Evolutionary conservation across 2,329 filamentous ascomycete genomes (phyloP).

Genomic region (Mycosphaerelloides madeirae): DNA sequence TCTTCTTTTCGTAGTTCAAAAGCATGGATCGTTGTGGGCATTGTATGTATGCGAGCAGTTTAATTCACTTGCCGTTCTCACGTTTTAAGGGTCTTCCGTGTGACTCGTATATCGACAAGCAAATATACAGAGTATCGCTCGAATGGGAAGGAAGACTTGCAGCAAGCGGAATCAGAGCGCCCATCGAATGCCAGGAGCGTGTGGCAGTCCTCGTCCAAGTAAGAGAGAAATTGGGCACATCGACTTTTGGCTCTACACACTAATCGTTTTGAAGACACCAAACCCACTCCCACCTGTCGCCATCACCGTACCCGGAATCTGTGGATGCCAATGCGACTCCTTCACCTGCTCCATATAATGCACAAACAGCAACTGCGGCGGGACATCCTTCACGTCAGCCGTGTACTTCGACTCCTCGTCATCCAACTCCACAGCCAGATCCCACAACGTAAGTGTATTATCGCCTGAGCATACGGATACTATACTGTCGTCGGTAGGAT

Average conservation of each 20-base stretch:
- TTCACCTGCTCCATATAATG: conserved; percentile 94
- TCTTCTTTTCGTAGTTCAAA: too few species aligned
- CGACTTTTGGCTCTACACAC: conserved; percentile 29
- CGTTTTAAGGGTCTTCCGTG: too few species aligned
- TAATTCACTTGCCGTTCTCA: too few species aligned
- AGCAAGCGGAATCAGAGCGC: too few species aligned
- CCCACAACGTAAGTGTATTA: conserved; percentile 93
- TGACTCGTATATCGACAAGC: too few species aligned
- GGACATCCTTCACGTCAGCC: conserved; percentile 81
- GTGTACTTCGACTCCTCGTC: conserved; percentile 94
- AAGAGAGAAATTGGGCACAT: too few species aligned
- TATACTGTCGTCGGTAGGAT: conserved; percentile 94
- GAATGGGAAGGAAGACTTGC: too few species aligned
- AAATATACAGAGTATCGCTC: too few species aligned
- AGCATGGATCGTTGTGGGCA: too few species aligned
- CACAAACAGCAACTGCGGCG: conserved; percentile 90
- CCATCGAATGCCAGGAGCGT: too few species aligned
- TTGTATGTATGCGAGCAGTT: too few species aligned
- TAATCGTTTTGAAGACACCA: conserved; percentile 45
- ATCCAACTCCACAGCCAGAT: conserved; percentile 91
- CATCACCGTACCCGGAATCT: conserved; percentile 85
- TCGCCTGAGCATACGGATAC: conserved; percentile 88
- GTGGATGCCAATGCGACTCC: conserved; percentile 95
- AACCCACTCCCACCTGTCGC: conserved; percentile 86
- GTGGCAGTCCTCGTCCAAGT: too few species aligned